phyloP scores from a whole-genome alignment of 257 asterid genomes.

The Paraleonurus japonicus region DNA sequence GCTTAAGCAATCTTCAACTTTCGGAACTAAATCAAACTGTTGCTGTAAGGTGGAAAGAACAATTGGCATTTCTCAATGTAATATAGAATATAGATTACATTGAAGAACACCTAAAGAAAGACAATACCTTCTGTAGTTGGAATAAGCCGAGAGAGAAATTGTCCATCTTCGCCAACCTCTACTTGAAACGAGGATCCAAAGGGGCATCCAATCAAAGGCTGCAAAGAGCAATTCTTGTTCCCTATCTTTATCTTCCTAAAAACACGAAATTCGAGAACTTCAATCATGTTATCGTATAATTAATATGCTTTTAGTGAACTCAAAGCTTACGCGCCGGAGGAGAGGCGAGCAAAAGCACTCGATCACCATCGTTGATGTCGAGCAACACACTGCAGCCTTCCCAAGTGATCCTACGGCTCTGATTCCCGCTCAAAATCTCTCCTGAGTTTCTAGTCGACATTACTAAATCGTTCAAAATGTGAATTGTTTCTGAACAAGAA shows the following conservation, averaged over 20 bases:
- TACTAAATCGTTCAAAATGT: background rate
- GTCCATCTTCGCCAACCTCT: conserved; percentile 67
- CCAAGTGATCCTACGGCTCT: conserved; percentile 68
- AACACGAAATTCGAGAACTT: background rate
- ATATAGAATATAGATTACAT: no score
- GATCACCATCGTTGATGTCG: conserved; percentile 91
- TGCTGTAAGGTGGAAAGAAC: background rate
- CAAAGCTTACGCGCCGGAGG: conserved; percentile 69
- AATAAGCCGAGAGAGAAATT: conserved; percentile 58
- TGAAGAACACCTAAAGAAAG: background rate
- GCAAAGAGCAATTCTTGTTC: conserved; percentile 68
- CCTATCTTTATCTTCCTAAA: conserved; percentile 82
- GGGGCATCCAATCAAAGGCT: conserved; percentile 81
- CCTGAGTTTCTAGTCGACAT: conserved; percentile 41
- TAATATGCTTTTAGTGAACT: background rate
- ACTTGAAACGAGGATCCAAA: conserved; percentile 81
- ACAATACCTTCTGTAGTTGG: conserved; percentile 55
- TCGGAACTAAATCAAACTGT: background rate
- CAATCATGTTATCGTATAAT: background rate
- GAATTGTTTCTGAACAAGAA: background rate
- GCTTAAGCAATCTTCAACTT: background rate
- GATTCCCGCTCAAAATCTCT: conserved; percentile 28
- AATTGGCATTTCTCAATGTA: background rate
- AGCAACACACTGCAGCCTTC: conserved; percentile 97
- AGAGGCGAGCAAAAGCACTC: conserved; percentile 91